These are phyloP conservation scores for Paramecium pentaurelia DNA, from an alignment of 73 alveolate species.

Conservation along the genomic window DNA sequence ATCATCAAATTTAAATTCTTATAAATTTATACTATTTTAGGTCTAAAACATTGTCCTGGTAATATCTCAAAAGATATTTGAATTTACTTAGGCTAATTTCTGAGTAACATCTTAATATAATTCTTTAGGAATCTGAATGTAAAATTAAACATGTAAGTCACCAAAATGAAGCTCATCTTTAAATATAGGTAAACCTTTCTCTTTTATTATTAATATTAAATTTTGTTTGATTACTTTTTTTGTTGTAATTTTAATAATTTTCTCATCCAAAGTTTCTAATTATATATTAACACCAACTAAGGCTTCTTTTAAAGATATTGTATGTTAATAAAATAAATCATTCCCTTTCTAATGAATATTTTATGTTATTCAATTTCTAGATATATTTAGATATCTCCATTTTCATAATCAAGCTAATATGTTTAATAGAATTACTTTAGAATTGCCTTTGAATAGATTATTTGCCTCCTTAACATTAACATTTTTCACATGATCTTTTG, in stretches of 20 bases:
- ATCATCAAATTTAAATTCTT: not conserved
- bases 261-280: not conserved
- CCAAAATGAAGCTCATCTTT: not conserved
- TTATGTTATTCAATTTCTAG: not conserved
- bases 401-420: not conserved
- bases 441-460: conserved; percentile 3
- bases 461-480: not conserved
- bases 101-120: not conserved
- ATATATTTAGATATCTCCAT: not conserved
- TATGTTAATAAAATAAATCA: not conserved
- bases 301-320: not conserved
- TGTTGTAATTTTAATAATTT: not conserved
- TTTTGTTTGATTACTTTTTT: not conserved
- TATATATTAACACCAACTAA: not conserved
- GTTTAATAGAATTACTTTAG: not conserved
- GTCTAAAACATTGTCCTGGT: not conserved
- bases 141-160: not conserved
- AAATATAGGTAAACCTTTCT: not conserved
- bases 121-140: not conserved
- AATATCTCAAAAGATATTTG: not conserved
- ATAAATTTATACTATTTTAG: not conserved
- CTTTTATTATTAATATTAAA: not conserved
- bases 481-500: not conserved
- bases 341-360: not conserved
- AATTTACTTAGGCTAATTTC: not conserved